Evolutionary conservation across 2,329 filamentous ascomycete species (phyloP).

Genomic region (Lasiodiplodia citricola): DNA sequence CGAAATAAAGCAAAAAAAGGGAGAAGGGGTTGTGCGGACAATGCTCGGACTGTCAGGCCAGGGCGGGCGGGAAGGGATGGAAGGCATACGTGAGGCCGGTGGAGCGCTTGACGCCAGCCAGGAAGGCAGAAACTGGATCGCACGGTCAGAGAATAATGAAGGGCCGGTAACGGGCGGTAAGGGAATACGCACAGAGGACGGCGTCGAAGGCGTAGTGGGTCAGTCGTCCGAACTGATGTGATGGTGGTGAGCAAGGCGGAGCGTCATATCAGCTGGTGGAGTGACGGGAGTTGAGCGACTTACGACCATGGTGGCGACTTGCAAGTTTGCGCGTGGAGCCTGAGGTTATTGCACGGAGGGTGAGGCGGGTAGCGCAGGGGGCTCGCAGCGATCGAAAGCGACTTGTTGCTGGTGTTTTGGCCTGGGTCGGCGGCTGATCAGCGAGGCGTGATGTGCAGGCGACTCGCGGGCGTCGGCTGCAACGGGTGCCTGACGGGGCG

Average conservation of each 20-base stretch:
- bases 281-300: conserved; percentile 33
- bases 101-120: conserved; percentile 96
- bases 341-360: conserved; percentile 22
- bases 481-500: conserved; percentile 4
- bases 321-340: conserved; percentile 18
- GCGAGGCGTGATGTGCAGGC: conserved; percentile 22
- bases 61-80: conserved; percentile 30
- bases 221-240: conserved; percentile 81
- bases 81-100: conserved; percentile 92
- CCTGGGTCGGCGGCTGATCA: conserved; percentile 25
- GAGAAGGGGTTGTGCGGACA: conserved; percentile 20
- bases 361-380: conserved; percentile 18
- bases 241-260: conserved; percentile 60
- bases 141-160: conserved; percentile 16
- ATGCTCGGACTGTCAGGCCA: conserved; percentile 28
- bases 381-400: neutral
- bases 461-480: conserved; percentile 24
- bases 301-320: conserved; percentile 44
- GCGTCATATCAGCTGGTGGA: conserved; percentile 26
- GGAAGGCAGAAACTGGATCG: conserved; percentile 82
- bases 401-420: conserved; percentile 19
- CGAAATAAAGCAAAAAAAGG: conserved; percentile 13
- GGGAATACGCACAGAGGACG: conserved; percentile 73
- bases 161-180: conserved; percentile 12
- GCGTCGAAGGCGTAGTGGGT: conserved; percentile 97